These are phyloP conservation scores for Termitomyces sp. DNA, from an alignment of 768 basidiomycete species.

Conservation along the genomic window DNA sequence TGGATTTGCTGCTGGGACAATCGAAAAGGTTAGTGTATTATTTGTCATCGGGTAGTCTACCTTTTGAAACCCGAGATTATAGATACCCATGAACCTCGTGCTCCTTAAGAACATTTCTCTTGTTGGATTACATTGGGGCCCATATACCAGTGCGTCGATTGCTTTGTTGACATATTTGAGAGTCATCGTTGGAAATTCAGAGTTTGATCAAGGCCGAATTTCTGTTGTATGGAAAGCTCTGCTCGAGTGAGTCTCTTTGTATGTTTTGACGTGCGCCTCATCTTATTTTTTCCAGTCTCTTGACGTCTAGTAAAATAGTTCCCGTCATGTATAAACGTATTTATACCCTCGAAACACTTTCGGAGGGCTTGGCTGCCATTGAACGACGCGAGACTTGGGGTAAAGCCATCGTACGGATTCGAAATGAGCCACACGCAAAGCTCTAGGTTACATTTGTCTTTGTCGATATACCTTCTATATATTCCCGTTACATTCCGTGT, in stretches of 20 bases:
- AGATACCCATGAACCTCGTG: conserved; percentile 83
- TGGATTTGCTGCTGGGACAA: conserved; percentile 82
- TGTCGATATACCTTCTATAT: background rate
- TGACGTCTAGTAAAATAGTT: conserved; percentile 56
- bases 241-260: conserved; percentile 41
- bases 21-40: conserved; percentile 63
- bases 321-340: conserved; percentile 69
- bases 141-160: conserved; percentile 54
- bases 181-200: conserved; percentile 26
- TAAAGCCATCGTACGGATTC: conserved; percentile 70
- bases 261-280: background rate
- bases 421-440: conserved; percentile 17
- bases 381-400: conserved; percentile 91
- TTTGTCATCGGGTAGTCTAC: conserved; percentile 16
- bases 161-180: background rate
- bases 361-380: conserved; percentile 67
- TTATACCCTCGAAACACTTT: conserved; percentile 63
- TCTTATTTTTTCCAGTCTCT: conserved; percentile 39
- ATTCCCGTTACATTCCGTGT: background rate
- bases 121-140: conserved; percentile 86
- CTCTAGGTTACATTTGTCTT: conserved; percentile 5
- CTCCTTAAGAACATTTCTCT: conserved; percentile 84
- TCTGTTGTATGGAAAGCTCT: conserved; percentile 69
- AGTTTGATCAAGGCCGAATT: conserved; percentile 61
- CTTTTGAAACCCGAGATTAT: background rate